Evolutionary conservation across 2,329 filamentous ascomycete species (phyloP).

Genomic region (Zalaria sp.): DNA sequence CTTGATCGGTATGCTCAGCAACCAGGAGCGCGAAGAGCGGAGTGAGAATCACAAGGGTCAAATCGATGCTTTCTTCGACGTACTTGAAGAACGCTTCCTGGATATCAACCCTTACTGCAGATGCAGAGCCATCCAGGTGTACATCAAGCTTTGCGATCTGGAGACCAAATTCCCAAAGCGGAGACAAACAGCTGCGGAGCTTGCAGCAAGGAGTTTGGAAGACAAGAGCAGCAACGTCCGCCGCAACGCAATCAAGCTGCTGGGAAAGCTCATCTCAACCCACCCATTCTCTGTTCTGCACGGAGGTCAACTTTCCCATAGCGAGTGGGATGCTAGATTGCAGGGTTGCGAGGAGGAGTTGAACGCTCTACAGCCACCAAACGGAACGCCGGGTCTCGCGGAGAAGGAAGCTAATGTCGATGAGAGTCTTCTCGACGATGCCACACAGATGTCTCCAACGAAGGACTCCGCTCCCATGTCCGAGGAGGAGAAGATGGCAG

Average conservation of each 20-base stretch:
- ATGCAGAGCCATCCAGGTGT: slow-evolving; percentile 84
- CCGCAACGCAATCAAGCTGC: slow-evolving; percentile 84
- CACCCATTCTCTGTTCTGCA: slow-evolving; percentile 91
- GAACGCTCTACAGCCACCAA: slow-evolving; percentile 65
- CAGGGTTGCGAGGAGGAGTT: slow-evolving; percentile 75
- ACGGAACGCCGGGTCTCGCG: slow-evolving; percentile 60
- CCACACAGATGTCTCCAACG: slow-evolving; percentile 55
- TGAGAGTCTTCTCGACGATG: slow-evolving; percentile 69
- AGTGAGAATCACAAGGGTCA: slow-evolving; percentile 90
- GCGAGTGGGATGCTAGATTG: slow-evolving; percentile 73
- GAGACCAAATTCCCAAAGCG: slow-evolving; percentile 92
- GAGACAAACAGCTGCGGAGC: slow-evolving; percentile 71
- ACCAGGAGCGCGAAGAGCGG: slow-evolving; percentile 62
- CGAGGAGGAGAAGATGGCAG: slow-evolving; percentile 62
- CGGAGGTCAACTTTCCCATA: slow-evolving; percentile 68
- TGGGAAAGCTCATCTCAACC: slow-evolving; percentile 77
- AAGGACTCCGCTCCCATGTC: slow-evolving; percentile 56
- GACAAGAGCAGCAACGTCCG: slow-evolving; percentile 98
- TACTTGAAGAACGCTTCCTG: slow-evolving; percentile 87
- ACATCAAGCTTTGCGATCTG: slow-evolving; percentile 81
- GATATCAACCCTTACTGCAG: slow-evolving; percentile 95
- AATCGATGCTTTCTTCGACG: slow-evolving; percentile 92
- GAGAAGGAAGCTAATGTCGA: slow-evolving; percentile 56
- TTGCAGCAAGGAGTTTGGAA: slow-evolving; percentile 78
- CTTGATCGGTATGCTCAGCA: slow-evolving; percentile 79